Conservation (phyloP, 306 rosid species). For the Glycine latifolia region DNA sequence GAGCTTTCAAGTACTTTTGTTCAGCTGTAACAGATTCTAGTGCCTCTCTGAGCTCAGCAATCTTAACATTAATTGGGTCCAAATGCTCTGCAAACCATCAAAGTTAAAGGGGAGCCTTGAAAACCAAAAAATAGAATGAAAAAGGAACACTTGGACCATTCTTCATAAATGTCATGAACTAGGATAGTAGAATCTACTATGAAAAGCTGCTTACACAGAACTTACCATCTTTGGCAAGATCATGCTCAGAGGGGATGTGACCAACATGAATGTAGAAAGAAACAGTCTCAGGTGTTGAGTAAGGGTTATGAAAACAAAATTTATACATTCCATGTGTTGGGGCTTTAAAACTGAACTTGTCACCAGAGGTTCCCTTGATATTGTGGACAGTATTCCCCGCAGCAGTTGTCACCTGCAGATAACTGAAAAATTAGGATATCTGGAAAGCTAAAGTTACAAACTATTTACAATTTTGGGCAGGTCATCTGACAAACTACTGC, state of each 20-base stretch:
- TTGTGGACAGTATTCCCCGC: conserved; percentile 72
- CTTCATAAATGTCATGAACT: conserved; percentile 6
- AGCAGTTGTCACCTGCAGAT: conserved; percentile 84
- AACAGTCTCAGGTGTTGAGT: conserved; percentile 97
- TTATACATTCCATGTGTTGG: conserved; percentile 91
- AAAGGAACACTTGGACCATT: conserved; percentile 12
- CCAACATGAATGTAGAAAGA: conserved; percentile 97
- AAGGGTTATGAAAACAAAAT: conserved; percentile 93
- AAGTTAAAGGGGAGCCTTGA: neutral
- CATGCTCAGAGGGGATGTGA: conserved; percentile 92
- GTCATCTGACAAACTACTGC: neutral
- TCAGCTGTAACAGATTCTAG: conserved; percentile 92
- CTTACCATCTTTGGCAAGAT: conserved; percentile 95
- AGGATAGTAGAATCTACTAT: conserved; percentile 6
- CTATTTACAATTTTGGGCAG: conserved; percentile 1
- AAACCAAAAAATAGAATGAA: neutral
- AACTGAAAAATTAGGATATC: conserved; percentile 44
- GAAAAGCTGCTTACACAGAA: conserved; percentile 38
- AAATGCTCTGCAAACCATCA: conserved; percentile 80
- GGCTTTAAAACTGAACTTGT: conserved; percentile 89
- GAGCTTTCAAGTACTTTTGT: conserved; percentile 95
- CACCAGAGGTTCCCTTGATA: conserved; percentile 90
- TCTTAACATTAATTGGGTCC: conserved; percentile 98
- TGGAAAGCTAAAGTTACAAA: conserved; percentile 29
- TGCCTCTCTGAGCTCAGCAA: conserved; percentile 98